Percentiles rank a stretch among this genome's conserved stretches.
Evolutionary conservation across 495 filamentous ascomycete species (phyloP).

Genomic region (Cercophora scortea): DNA sequence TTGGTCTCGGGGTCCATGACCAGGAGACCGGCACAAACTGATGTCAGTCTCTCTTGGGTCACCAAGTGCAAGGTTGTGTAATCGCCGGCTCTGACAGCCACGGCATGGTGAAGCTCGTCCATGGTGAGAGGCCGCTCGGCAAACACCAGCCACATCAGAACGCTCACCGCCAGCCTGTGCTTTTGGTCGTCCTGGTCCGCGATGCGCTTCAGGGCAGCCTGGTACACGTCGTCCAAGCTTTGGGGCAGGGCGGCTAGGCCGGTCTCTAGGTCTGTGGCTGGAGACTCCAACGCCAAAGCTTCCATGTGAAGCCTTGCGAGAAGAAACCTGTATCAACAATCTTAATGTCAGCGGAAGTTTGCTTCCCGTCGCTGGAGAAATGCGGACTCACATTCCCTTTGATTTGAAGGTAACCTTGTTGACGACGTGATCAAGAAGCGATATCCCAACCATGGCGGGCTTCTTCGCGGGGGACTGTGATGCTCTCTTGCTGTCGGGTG

Average conservation of each 20-base stretch:
- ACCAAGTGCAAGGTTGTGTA: neutral
- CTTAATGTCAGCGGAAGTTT: too few relatives aligned
- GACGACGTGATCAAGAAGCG: neutral
- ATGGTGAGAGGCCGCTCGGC: neutral
- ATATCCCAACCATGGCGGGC: neutral
- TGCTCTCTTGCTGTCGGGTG: too few relatives aligned
- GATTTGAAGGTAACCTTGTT: neutral
- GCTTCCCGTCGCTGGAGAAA: too few relatives aligned
- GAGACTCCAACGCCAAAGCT: neutral
- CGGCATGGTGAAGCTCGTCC: neutral
- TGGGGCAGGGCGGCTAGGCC: neutral
- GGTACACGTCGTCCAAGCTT: neutral
- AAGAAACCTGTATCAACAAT: neutral
- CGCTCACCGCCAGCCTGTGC: neutral
- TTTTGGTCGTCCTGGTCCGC: neutral
- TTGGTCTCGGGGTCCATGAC: neutral
- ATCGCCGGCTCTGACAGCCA: neutral
- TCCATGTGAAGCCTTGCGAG: constrained; percentile 1
- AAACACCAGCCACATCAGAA: neutral
- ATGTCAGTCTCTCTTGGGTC: neutral
- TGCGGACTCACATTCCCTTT: neutral
- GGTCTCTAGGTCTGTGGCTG: neutral
- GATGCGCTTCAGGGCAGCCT: neutral
- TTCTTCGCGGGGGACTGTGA: too few relatives aligned
- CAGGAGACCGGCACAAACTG: neutral